A percentile compares a stretch with the other conserved stretches of the same genome.
Evolutionary conservation across 2,329 filamentous ascomycete species (phyloP).

Genomic region (Pseudogymnoascus sp.): DNA sequence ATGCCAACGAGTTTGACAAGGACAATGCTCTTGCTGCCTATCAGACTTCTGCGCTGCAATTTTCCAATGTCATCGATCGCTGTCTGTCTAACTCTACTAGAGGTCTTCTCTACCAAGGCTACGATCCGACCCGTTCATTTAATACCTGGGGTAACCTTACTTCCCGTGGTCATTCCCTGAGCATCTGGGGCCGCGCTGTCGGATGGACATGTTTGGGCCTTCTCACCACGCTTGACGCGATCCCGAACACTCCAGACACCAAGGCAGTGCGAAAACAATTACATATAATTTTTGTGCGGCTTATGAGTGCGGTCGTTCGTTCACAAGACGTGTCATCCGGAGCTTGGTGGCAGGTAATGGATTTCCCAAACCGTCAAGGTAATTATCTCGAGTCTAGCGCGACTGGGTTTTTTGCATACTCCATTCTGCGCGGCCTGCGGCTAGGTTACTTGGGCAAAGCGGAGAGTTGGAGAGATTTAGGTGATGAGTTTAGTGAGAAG

Average conservation of each 20-base stretch:
- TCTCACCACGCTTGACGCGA: neutral
- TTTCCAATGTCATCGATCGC: neutral
- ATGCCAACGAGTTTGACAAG: neutral
- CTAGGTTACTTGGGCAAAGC: constrained; percentile 26
- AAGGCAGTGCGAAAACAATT: neutral
- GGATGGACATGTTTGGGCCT: constrained; percentile 9
- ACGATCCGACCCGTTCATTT: neutral
- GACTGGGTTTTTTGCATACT: constrained; percentile 32
- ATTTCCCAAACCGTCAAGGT: constrained; percentile 18
- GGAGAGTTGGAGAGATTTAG: neutral
- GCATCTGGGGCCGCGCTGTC: constrained; percentile 9
- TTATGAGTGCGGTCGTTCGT: neutral
- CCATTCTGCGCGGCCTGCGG: constrained; percentile 30
- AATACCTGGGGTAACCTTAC: constrained; percentile 4
- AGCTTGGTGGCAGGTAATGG: constrained; percentile 33
- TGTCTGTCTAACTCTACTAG: neutral
- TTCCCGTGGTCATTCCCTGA: neutral
- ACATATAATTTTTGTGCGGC: neutral
- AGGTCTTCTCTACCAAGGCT: constrained; percentile 9
- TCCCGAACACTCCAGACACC: neutral
- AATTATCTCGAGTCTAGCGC: constrained; percentile 34
- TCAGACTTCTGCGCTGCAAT: neutral
- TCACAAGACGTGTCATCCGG: constrained; percentile 20
- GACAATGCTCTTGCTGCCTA: constrained; percentile 4
- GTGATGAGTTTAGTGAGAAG: neutral